Evolutionary conservation across 306 rosid genomes (phyloP).

Genomic region (Ziziphus jujuba): DNA sequence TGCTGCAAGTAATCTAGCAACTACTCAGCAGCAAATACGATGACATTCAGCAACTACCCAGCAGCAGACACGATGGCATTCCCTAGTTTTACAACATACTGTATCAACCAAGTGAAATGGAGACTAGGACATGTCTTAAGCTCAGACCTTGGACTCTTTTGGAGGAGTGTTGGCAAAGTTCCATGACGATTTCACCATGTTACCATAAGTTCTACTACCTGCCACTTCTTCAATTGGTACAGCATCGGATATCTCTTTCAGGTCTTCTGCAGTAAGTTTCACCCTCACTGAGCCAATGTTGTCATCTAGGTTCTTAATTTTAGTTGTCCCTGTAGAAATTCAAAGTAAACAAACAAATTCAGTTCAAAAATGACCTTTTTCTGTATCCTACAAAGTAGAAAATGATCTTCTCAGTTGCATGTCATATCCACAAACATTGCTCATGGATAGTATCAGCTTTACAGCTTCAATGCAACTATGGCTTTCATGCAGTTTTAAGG

Average conservation of each 20-base stretch:
- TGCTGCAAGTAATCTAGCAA: too few species aligned
- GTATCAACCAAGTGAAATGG: background rate
- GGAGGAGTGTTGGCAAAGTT: slow-evolving; percentile 57
- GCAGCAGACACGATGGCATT: too few species aligned
- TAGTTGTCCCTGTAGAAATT: slow-evolving; percentile 49
- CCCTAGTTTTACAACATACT: background rate
- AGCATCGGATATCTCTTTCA: slow-evolving; percentile 48
- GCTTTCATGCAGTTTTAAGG: too few species aligned
- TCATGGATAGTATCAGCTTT: too few species aligned
- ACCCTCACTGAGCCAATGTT: slow-evolving; percentile 55
- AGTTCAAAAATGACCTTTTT: background rate
- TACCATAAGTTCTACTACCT: slow-evolving; percentile 33
- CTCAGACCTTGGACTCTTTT: slow-evolving; percentile 5
- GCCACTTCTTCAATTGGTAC: slow-evolving; percentile 50
- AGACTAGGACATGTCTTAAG: background rate
- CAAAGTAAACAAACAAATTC: background rate
- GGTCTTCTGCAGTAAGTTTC: slow-evolving; percentile 42
- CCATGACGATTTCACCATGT: slow-evolving; percentile 22
- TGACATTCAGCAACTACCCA: too few species aligned
- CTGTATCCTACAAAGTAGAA: background rate
- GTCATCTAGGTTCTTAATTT: slow-evolving; percentile 54
- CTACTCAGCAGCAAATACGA: too few species aligned
- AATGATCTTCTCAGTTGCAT: too few species aligned
- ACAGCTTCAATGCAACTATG: too few species aligned
- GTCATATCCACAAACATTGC: too few species aligned